Percentiles rank a stretch among this genome's conserved stretches.
These are phyloP conservation scores for Rhizophora mangle DNA, from an alignment of 345 rosid genomes.

Conservation along the genomic window DNA sequence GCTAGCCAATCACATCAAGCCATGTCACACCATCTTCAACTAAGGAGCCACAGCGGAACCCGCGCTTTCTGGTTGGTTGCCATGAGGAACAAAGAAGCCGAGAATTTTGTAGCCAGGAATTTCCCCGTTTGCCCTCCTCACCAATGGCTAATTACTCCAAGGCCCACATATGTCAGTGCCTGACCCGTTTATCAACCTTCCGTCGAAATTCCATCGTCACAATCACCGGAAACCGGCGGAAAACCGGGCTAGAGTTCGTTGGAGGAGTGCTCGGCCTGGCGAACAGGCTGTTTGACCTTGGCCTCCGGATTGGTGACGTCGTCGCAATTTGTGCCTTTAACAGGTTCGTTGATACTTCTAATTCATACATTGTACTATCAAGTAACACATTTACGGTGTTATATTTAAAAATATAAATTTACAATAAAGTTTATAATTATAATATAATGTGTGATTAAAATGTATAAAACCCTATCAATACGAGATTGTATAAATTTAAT, in stretches of 20 bases:
- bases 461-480: no score
- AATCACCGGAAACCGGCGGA: conserved; percentile 40
- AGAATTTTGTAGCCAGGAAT: no score
- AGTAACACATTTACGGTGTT: no score
- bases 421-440: no score
- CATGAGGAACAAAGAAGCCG: neutral
- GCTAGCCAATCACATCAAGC: no score
- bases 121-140: neutral
- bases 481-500: no score
- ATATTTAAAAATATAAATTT: neutral
- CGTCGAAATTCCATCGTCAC: conserved; percentile 43
- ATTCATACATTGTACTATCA: neutral
- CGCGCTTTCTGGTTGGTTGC: neutral
- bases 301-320: conserved; percentile 53
- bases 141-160: conserved; percentile 50
- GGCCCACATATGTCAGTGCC: conserved; percentile 71
- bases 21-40: no score
- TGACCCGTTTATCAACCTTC: conserved; percentile 47
- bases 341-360: conserved; percentile 39
- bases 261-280: conserved; percentile 48
- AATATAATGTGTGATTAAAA: no score
- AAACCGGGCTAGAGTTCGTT: conserved; percentile 58
- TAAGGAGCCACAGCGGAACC: neutral
- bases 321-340: conserved; percentile 69
- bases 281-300: conserved; percentile 41